Evolutionary conservation across 2,329 filamentous ascomycete species (phyloP).

Genomic region (Geoglossum cookeanum): DNA sequence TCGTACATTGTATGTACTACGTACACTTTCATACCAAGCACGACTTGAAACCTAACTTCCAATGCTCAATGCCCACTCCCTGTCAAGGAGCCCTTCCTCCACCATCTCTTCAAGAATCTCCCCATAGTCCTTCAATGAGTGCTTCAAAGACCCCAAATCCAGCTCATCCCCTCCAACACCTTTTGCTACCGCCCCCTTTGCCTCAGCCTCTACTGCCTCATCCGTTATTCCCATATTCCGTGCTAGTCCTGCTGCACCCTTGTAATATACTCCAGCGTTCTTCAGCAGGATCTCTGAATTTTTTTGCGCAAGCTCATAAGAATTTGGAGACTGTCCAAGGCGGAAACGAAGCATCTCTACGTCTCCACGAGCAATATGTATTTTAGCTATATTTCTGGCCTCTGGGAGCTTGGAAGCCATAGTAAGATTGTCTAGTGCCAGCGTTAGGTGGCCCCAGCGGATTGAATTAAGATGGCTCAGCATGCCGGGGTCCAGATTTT

Average conservation of each 20-base stretch:
- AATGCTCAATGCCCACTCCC: neutral
- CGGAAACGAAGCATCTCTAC: constrained; percentile 34
- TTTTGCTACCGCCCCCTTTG: constrained; percentile 29
- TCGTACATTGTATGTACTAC: too few species aligned
- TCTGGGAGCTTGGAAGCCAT: constrained; percentile 31
- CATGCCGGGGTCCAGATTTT: constrained; percentile 15
- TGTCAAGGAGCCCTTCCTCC: constrained; percentile 29
- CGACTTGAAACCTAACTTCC: neutral
- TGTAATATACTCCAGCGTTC: constrained; percentile 39
- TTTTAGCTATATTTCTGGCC: constrained; percentile 30
- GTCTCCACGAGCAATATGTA: constrained; percentile 36
- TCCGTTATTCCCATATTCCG: constrained; percentile 22
- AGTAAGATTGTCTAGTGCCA: constrained; percentile 30
- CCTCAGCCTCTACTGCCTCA: constrained; percentile 24
- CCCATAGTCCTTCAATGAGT: constrained; percentile 16
- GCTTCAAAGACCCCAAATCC: constrained; percentile 20
- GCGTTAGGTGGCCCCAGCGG: constrained; percentile 31
- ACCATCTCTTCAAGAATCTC: constrained; percentile 30
- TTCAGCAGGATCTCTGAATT: constrained; percentile 24
- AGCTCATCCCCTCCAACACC: constrained; percentile 24
- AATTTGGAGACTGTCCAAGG: constrained; percentile 27
- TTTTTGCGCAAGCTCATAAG: constrained; percentile 23
- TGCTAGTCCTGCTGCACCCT: constrained; percentile 26
- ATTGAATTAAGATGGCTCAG: neutral
- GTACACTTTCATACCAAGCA: neutral